Evolutionary conservation across 2,329 filamentous ascomycete species (phyloP).

Genomic region (Acrocalymma vagum): DNA sequence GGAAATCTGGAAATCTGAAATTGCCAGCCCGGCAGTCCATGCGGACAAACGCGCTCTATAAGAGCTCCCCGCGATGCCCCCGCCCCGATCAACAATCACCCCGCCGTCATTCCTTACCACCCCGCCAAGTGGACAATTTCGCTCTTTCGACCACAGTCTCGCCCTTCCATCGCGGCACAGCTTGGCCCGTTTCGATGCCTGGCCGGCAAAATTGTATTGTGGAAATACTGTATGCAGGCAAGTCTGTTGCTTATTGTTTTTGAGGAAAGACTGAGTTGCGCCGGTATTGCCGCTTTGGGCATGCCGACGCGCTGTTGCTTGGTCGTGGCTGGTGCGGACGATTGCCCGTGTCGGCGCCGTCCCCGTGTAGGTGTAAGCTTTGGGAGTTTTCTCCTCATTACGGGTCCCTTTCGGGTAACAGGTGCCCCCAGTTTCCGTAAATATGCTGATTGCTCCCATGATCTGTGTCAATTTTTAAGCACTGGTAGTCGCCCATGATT

Average conservation of each 20-base stretch:
- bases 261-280: conserved; percentile 15
- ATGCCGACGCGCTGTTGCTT: conserved; percentile 18
- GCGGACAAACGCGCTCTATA: conserved; percentile 26
- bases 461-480: too few species aligned
- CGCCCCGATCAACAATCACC: conserved; percentile 27
- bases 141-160: conserved; percentile 1
- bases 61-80: conserved; percentile 32
- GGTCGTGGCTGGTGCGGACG: background rate
- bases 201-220: conserved; percentile 1
- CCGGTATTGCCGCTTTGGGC: conserved; percentile 30
- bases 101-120: conserved; percentile 12
- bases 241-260: conserved; percentile 10
- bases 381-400: conserved; percentile 10
- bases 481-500: too few species aligned
- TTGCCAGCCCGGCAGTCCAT: conserved; percentile 11
- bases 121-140: conserved; percentile 13
- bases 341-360: conserved; percentile 23
- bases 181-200: conserved; percentile 10
- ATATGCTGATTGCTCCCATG: too few species aligned
- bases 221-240: conserved; percentile 29
- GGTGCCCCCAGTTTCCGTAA: conserved; percentile 8
- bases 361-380: conserved; percentile 15
- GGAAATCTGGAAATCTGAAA: too few species aligned
- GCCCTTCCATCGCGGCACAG: conserved; percentile 2
- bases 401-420: conserved; percentile 5